Conservation (phyloP, 352 stramenopile species). For the Pythium phragmiticola region DNA sequence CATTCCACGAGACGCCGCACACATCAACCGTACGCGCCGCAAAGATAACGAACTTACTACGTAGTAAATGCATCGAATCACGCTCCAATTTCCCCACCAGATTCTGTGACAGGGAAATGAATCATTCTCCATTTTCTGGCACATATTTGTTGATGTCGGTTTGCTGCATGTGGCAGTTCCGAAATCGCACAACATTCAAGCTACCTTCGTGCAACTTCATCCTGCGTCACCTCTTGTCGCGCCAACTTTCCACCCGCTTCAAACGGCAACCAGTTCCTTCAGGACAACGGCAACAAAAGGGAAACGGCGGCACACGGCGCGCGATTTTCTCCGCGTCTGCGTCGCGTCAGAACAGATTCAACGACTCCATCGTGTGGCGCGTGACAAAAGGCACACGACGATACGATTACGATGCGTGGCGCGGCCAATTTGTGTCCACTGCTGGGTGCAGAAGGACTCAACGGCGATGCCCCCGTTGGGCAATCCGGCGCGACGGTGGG, state of each 20-base stretch:
- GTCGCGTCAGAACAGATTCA: background rate
- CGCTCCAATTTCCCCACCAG: background rate
- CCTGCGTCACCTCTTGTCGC: background rate
- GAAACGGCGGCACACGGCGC: conserved; percentile 8
- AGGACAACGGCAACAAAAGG: conserved; percentile 19
- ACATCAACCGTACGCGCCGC: too few species aligned
- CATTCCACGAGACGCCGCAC: too few species aligned
- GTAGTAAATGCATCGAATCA: background rate
- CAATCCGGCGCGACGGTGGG: conserved; percentile 19
- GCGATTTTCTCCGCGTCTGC: conserved; percentile 8
- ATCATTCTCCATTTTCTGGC: background rate
- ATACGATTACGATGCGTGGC: conserved; percentile 42
- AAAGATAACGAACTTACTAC: too few species aligned
- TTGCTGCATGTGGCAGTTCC: background rate
- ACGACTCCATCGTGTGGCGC: conserved; percentile 1
- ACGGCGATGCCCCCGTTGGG: conserved; percentile 29
- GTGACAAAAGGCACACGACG: conserved; percentile 2
- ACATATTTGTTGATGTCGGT: background rate
- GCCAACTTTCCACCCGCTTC: conserved; percentile 5
- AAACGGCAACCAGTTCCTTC: conserved; percentile 23
- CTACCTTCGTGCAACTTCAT: conserved; percentile 22
- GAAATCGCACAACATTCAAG: background rate
- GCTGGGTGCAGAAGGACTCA: conserved; percentile 28
- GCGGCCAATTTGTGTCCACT: conserved; percentile 58
- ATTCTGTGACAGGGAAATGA: background rate